phyloP scores from a whole-genome alignment of 768 basidiomycete species.

The Suillus brevipes region DNA sequence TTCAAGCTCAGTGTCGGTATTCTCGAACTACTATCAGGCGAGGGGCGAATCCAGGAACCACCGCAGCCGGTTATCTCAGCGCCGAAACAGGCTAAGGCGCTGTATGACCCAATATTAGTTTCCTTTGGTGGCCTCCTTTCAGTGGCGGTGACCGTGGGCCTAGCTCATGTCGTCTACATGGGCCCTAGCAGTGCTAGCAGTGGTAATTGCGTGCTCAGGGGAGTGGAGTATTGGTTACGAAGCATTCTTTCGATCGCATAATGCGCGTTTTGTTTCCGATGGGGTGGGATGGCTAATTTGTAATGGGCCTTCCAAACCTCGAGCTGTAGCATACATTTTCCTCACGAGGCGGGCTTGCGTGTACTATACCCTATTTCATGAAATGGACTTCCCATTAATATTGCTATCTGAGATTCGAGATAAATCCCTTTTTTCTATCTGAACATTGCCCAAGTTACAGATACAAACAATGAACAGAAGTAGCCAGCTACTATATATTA shows the following conservation, averaged over 20 bases:
- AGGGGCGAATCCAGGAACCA: neutral
- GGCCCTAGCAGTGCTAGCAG: neutral
- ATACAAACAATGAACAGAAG: slow-evolving; percentile 14
- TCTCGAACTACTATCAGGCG: slow-evolving; percentile 37
- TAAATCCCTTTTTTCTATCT: too few species aligned
- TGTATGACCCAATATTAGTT: neutral
- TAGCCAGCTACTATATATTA: slow-evolving; percentile 33
- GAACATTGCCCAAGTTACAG: neutral
- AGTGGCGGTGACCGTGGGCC: neutral
- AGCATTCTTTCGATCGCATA: neutral
- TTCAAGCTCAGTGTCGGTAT: slow-evolving; percentile 51
- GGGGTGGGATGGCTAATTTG: neutral
- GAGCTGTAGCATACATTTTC: neutral
- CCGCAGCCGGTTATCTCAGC: neutral
- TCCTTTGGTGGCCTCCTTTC: neutral
- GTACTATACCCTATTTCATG: neutral
- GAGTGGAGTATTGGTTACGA: neutral
- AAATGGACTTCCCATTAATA: neutral
- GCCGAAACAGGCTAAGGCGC: neutral
- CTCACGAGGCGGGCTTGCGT: neutral
- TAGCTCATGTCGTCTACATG: neutral
- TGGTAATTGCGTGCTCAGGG: neutral
- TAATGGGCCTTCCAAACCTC: neutral
- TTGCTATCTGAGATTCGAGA: neutral
- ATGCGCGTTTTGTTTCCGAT: neutral